A percentile compares a stretch with the other conserved stretches of the same genome.
Conservation (phyloP, 176 grass and related monocot species). For the Dendrocalamus sinicus region DNA sequence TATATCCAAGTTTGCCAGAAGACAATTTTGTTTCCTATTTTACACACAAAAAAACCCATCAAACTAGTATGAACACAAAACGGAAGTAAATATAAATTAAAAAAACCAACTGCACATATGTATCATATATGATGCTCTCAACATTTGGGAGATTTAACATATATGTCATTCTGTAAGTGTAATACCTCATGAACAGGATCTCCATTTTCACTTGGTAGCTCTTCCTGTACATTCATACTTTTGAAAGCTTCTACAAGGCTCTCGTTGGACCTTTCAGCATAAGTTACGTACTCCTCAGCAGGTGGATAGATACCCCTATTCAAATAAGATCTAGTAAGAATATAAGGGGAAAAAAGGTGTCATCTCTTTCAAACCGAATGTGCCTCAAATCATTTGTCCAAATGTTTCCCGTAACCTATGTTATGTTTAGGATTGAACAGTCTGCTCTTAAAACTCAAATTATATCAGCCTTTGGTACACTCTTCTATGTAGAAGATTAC, state of each 20-base stretch:
- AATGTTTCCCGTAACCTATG: background rate
- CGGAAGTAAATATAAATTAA: background rate
- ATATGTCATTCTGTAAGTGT: background rate
- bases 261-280: conserved; percentile 55
- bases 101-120: background rate
- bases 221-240: conserved; percentile 73
- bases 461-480: background rate
- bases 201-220: conserved; percentile 60
- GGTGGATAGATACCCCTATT: conserved; percentile 70
- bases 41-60: background rate
- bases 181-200: conserved; percentile 62
- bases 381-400: background rate
- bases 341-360: background rate
- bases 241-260: conserved; percentile 81
- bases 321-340: conserved; percentile 23
- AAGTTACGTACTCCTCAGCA: conserved; percentile 65
- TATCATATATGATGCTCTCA: background rate
- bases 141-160: conserved; percentile 17
- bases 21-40: background rate
- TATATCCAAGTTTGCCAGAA: too few relatives aligned
- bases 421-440: background rate
- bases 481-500: conserved; percentile 1
- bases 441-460: background rate
- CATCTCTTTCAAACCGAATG: background rate
- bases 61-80: background rate